Percentiles rank a stretch among this genome's conserved stretches.
These are phyloP conservation scores for Anacardium occidentale DNA, from an alignment of 345 rosid species.

Conservation along the genomic window DNA sequence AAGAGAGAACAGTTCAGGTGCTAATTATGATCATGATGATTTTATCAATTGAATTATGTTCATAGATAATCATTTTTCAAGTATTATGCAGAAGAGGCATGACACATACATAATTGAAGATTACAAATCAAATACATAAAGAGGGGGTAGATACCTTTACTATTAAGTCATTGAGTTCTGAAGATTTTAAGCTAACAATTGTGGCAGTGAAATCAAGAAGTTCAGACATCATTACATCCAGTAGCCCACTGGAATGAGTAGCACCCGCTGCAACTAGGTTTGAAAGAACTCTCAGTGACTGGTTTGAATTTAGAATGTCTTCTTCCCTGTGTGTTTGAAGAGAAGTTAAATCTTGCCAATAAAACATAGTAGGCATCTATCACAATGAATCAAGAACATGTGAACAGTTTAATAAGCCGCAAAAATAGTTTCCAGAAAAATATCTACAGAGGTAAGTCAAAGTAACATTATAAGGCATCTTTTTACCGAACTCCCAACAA, in stretches of 20 bases:
- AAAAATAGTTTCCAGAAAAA: conserved; percentile 8
- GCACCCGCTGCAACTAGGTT: conserved; percentile 81
- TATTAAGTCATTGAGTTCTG: conserved; percentile 54
- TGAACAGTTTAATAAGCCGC: conserved; percentile 12
- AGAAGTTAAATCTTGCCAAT: conserved; percentile 12
- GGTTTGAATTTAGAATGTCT: conserved; percentile 58
- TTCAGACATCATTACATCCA: conserved; percentile 62
- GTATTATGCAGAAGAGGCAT: background rate
- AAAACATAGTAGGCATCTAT: conserved; percentile 7
- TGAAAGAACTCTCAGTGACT: conserved; percentile 80
- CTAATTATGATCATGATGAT: background rate
- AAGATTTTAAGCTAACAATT: conserved; percentile 55
- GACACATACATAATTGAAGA: conserved; percentile 6
- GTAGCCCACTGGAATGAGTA: conserved; percentile 46
- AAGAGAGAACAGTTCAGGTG: conserved; percentile 3
- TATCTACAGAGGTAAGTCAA: background rate
- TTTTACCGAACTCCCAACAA: background rate
- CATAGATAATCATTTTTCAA: background rate
- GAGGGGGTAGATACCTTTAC: conserved; percentile 55
- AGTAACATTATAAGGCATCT: background rate
- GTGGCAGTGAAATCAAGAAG: conserved; percentile 62
- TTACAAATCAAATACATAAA: conserved; percentile 6
- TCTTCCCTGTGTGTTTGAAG: conserved; percentile 57
- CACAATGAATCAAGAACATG: conserved; percentile 10
- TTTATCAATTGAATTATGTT: background rate